Conservation (phyloP, 176 grass and related monocot species). For the Avena atlantica region DNA sequence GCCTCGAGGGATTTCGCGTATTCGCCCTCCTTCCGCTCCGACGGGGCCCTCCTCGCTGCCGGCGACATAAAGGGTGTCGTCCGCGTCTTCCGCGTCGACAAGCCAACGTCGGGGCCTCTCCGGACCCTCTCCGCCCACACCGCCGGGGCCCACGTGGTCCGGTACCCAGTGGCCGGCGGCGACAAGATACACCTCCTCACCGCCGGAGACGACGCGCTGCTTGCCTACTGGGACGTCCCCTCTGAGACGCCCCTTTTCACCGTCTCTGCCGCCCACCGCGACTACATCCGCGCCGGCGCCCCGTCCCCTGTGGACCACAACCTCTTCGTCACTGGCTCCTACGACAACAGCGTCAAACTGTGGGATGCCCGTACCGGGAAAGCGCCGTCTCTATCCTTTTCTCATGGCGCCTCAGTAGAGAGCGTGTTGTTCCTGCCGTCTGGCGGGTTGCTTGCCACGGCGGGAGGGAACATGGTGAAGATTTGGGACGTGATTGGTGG, state of each 20-base stretch:
- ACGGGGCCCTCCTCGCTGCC: slow-evolving; percentile 76
- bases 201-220: slow-evolving; percentile 76
- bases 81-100: slow-evolving; percentile 77
- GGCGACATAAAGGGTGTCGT: slow-evolving; percentile 73
- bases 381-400: slow-evolving; percentile 50
- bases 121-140: slow-evolving; percentile 68
- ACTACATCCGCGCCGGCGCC: slow-evolving; percentile 87
- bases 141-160: slow-evolving; percentile 66
- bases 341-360: slow-evolving; percentile 76
- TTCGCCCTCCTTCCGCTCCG: slow-evolving; percentile 89
- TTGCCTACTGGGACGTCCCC: slow-evolving; percentile 90
- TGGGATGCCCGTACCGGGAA: slow-evolving; percentile 78
- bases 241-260: slow-evolving; percentile 64
- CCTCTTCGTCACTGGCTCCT: slow-evolving; percentile 83
- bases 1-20: slow-evolving; percentile 64
- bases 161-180: slow-evolving; percentile 63
- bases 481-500: slow-evolving; percentile 95
- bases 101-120: slow-evolving; percentile 50
- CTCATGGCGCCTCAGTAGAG: slow-evolving; percentile 75
- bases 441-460: slow-evolving; percentile 77
- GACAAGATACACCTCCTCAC: slow-evolving; percentile 86
- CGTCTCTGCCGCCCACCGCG: slow-evolving; percentile 75
- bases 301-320: slow-evolving; percentile 63
- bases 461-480: slow-evolving; percentile 80
- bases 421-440: slow-evolving; percentile 86